These are phyloP conservation scores for Syzygium aqueum DNA, from an alignment of 345 rosid species.

Conservation along the genomic window DNA sequence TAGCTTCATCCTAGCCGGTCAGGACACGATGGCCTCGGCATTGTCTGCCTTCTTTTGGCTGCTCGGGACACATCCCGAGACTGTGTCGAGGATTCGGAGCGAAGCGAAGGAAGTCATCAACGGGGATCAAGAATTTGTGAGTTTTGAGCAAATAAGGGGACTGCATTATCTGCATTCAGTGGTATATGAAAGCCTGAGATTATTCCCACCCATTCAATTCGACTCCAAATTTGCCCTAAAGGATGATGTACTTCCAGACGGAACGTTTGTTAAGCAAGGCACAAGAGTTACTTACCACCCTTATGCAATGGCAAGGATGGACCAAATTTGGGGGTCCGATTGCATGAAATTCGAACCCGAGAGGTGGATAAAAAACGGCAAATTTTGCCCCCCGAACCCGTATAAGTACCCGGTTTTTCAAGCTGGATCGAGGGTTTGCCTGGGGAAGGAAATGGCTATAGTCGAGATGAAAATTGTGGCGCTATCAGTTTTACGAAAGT, in stretches of 20 bases:
- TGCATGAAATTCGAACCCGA: conserved; percentile 61
- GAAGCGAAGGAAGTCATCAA: conserved; percentile 28
- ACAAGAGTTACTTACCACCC: conserved; percentile 68
- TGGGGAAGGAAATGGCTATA: conserved; percentile 73
- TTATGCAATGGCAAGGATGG: conserved; percentile 73
- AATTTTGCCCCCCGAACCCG: conserved; percentile 33
- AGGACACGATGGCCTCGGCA: conserved; percentile 47
- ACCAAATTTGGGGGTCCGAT: conserved; percentile 56
- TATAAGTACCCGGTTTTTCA: conserved; percentile 69
- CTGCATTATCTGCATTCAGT: conserved; percentile 36
- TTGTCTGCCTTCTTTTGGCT: conserved; percentile 39
- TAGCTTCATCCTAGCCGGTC: conserved; percentile 58
- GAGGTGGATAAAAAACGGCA: conserved; percentile 53
- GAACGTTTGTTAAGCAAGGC: conserved; percentile 43
- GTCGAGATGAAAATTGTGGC: conserved; percentile 57
- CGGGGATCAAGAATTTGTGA: conserved; percentile 7
- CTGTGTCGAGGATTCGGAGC: conserved; percentile 7
- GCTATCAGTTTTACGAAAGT: conserved; percentile 28
- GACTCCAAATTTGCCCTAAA: conserved; percentile 36
- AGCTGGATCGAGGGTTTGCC: conserved; percentile 56
- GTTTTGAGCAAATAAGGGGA: conserved; percentile 20
- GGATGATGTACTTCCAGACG: conserved; percentile 44
- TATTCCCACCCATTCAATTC: conserved; percentile 46
- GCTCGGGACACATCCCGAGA: conserved; percentile 23
- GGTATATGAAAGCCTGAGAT: conserved; percentile 35